Percentiles rank a stretch among this genome's conserved stretches.
These are phyloP conservation scores for Phialophora tarda DNA, from an alignment of 2,329 filamentous ascomycete species.

Conservation along the genomic window DNA sequence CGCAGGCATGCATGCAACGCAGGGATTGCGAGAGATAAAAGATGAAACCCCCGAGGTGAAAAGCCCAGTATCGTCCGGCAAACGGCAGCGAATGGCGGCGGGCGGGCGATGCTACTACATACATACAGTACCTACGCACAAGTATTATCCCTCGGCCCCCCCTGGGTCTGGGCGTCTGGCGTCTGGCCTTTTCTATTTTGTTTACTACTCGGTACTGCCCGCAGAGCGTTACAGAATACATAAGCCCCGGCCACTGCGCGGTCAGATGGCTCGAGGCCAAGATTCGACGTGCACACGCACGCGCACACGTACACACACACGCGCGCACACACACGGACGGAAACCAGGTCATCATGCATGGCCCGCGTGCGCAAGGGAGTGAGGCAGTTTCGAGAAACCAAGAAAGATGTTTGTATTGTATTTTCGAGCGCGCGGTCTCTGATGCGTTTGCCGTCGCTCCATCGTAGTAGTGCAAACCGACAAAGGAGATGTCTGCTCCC, in stretches of 20 bases:
- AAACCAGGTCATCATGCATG: not conserved
- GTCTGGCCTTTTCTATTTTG: not conserved
- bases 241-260: constrained; percentile 1
- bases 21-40: not conserved
- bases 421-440: not conserved
- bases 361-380: not conserved
- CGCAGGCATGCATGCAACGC: not conserved
- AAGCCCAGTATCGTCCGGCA: not conserved
- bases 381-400: not conserved
- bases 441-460: not conserved
- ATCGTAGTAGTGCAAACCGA: constrained; percentile 2
- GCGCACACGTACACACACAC: too few relatives aligned
- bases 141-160: not conserved
- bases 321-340: not conserved
- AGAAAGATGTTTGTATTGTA: too few relatives aligned
- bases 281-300: too few relatives aligned
- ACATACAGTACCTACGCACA: not conserved
- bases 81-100: not conserved
- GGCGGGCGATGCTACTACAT: not conserved
- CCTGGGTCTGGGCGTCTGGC: too few relatives aligned
- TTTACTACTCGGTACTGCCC: not conserved
- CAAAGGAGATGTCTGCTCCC: constrained; percentile 5
- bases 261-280: constrained; percentile 5
- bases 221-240: not conserved
- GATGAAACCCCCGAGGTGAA: not conserved